Base-by-base conservation (phyloP, 2,329 filamentous ascomycete species). In the Penicillium sp. region DNA sequence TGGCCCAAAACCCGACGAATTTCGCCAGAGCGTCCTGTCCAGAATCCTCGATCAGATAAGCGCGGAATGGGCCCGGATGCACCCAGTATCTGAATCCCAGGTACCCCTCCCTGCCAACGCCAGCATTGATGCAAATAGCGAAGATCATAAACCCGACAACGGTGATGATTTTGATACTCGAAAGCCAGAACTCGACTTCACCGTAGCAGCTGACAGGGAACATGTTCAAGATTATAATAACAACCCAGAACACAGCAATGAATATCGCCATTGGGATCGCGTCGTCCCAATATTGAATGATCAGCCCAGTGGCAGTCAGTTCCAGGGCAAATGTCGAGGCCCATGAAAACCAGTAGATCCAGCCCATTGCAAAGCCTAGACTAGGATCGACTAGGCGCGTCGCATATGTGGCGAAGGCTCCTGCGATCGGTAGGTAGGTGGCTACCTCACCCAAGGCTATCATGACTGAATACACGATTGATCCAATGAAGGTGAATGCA, bases 21-120 rank as follows among this genome's bases (percentile, higher is more conserved):
- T 80, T 78, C 21, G 86, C 87, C 85, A 84, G 10, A 82, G 80
- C 18, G 80, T 89, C 46, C 91, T 84, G 78, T 88, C 87, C 90
- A 71, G 87, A 91, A 68, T 90, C 84, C 57, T 91, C 88, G 52
- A 91, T 87, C 46, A 91, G 76, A 10, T 87, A 87, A 1, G 87
- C 84, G 0, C 86, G 86, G 1, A 85, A 88, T 37, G 52, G 52
- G 3, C 52, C 52, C 1, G 52, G 52, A 15, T 54, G 52, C 13
- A 54, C 32, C 52, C 52, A 54, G 32, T 54, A 54, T 21, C 52
- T 54, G 21, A 54, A 54, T 6, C 52, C 52, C 2, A 54, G 32
- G 27, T 54, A 54, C 3, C 52, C 52, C 25, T 54, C 46, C 9
- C 31, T 50, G 12, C 52, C 52, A n/a, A 16, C 52, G 1, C 52